Evolutionary conservation across 176 grass and related monocot genomes (phyloP).

Genomic region (Avena insularis): DNA sequence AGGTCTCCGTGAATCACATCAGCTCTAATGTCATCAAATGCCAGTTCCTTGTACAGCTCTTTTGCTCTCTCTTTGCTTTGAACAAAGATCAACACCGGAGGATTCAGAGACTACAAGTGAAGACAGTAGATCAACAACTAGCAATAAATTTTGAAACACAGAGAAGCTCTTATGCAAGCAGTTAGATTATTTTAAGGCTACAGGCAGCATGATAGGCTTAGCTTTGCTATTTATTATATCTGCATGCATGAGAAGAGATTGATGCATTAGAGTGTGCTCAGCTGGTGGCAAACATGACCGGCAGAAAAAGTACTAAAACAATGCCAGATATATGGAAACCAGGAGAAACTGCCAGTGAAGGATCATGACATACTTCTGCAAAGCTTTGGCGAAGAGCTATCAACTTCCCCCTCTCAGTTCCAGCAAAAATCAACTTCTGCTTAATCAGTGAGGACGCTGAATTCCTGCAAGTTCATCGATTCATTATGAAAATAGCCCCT

Average conservation of each 20-base stretch:
- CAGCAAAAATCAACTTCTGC: slow-evolving; percentile 86
- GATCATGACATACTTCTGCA: slow-evolving; percentile 58
- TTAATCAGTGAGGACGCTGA: slow-evolving; percentile 89
- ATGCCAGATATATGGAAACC: neutral
- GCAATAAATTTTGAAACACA: neutral
- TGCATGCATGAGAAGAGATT: neutral
- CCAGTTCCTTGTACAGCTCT: slow-evolving; percentile 93
- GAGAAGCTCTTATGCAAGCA: neutral
- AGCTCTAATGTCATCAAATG: slow-evolving; percentile 83
- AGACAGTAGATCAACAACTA: slow-evolving; percentile 27
- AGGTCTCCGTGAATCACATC: slow-evolving; percentile 94
- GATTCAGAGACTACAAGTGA: slow-evolving; percentile 71
- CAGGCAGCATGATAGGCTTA: slow-evolving; percentile 11
- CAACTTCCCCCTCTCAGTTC: slow-evolving; percentile 96
- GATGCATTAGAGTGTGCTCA: neutral
- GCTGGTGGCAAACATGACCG: neutral
- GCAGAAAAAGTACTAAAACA: neutral
- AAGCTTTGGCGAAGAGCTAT: slow-evolving; percentile 90
- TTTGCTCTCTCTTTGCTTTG: slow-evolving; percentile 99
- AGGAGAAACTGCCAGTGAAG: slow-evolving; percentile 15
- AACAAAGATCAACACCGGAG: slow-evolving; percentile 90
- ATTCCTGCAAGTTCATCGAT: slow-evolving; percentile 62
- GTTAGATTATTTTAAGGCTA: slow-evolving; percentile 1
- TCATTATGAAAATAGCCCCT: neutral
- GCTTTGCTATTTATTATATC: neutral